phyloP scores from a whole-genome alignment of 2,329 filamentous ascomycete genomes.

The Exophiala xenobiotica region DNA sequence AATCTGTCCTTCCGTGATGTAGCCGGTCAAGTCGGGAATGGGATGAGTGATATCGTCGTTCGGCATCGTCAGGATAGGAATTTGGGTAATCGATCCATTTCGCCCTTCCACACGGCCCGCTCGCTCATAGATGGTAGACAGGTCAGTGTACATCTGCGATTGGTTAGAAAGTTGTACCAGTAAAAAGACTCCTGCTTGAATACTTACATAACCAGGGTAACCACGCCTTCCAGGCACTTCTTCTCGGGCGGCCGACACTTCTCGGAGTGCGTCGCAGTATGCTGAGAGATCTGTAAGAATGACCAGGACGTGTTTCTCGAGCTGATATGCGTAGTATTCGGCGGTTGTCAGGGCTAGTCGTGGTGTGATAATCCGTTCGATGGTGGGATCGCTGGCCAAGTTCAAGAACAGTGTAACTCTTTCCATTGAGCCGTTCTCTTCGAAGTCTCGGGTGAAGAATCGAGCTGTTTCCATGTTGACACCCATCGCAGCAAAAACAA shows the following conservation, averaged over 20 bases:
- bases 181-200: no score
- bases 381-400: conserved; percentile 97
- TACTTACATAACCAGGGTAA: conserved; percentile 99
- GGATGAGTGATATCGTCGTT: conserved; percentile 99
- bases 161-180: no score
- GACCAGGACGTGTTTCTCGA: conserved; percentile 99
- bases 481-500: conserved; percentile 99
- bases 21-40: conserved; percentile 96
- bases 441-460: conserved; percentile 98
- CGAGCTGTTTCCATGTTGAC: conserved; percentile 98
- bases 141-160: conserved; percentile 99
- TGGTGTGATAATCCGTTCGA: conserved; percentile 99
- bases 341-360: conserved; percentile 96
- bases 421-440: conserved; percentile 98
- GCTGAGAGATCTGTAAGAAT: conserved; percentile 97
- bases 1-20: conserved; percentile 98
- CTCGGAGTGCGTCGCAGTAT: conserved; percentile 97
- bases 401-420: conserved; percentile 97
- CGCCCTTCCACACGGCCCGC: conserved; percentile 95
- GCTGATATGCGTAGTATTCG: conserved; percentile 99
- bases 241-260: conserved; percentile 95
- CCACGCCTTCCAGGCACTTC: conserved; percentile 98
- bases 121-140: conserved; percentile 99
- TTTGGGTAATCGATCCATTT: conserved; percentile 98
- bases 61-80: conserved; percentile 98